Percentiles rank a stretch among this genome's conserved stretches.
Evolutionary conservation across 768 basidiomycete genomes (phyloP).

Genomic region (Clitopilus passeckerianus): DNA sequence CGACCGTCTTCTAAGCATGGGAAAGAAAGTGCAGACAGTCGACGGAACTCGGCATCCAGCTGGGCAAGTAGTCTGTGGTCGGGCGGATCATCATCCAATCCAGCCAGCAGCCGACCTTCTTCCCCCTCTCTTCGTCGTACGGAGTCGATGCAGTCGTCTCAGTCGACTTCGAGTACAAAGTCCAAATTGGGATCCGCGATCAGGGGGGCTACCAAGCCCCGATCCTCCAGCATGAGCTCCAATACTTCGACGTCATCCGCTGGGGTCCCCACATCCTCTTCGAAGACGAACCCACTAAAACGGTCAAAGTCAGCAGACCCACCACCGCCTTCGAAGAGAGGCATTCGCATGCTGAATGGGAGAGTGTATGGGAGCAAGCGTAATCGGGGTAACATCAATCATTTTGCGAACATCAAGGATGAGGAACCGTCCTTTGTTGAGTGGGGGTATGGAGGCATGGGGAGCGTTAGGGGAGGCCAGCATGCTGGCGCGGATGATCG

Average conservation of each 20-base stretch:
- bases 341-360: constrained; percentile 77
- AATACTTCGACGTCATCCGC: background rate
- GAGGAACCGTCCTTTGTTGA: constrained; percentile 86
- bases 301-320: background rate
- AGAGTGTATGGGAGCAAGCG: constrained; percentile 65
- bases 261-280: background rate
- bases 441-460: constrained; percentile 91
- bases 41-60: constrained; percentile 17
- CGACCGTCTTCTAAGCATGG: constrained; percentile 25
- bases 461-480: constrained; percentile 41
- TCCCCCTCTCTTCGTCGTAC: background rate
- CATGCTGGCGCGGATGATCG: constrained; percentile 19
- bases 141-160: background rate
- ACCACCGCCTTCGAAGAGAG: constrained; percentile 23
- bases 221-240: background rate
- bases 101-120: background rate
- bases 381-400: constrained; percentile 35
- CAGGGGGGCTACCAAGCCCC: background rate
- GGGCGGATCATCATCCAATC: background rate
- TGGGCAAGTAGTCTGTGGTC: constrained; percentile 8
- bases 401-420: constrained; percentile 58
- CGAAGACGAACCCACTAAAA: background rate
- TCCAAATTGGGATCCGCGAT: background rate
- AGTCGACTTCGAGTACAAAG: background rate
- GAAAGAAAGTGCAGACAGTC: constrained; percentile 9